Conservation (phyloP, 768 basidiomycete species). For the Hygrophorus pudorinus region DNA sequence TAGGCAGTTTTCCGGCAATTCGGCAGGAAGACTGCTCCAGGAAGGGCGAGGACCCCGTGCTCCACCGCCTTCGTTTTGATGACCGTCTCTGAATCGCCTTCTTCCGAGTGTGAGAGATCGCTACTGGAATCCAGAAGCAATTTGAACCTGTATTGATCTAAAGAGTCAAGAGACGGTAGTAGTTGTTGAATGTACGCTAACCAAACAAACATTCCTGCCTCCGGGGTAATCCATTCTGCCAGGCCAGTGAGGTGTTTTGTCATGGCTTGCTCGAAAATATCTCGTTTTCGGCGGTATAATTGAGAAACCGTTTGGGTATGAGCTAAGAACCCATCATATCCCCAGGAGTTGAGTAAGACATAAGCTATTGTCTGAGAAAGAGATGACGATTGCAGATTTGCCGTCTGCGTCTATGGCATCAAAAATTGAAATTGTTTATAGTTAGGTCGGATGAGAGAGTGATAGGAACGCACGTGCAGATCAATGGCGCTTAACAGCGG, state of each 20-base stretch:
- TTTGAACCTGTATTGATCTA: conserved; percentile 47
- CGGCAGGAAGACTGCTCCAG: conserved; percentile 77
- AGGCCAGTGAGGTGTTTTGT: conserved; percentile 67
- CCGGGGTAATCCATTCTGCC: conserved; percentile 62
- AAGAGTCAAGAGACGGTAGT: not conserved
- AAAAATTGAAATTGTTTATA: conserved; percentile 4
- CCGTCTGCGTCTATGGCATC: conserved; percentile 43
- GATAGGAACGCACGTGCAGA: conserved; percentile 39
- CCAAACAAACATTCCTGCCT: conserved; percentile 90
- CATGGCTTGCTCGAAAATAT: conserved; percentile 71
- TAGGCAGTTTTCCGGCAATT: conserved; percentile 58
- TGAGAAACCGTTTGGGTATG: conserved; percentile 63
- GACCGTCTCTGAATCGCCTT: conserved; percentile 61
- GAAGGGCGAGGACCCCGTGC: conserved; percentile 81
- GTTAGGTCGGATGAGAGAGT: conserved; percentile 5
- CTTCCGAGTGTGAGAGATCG: conserved; percentile 14
- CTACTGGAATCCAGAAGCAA: conserved; percentile 31
- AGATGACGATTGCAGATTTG: conserved; percentile 58
- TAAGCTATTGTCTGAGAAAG: conserved; percentile 54
- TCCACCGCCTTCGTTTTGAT: conserved; percentile 70
- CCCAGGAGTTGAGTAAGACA: conserved; percentile 60
- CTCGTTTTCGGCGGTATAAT: conserved; percentile 66
- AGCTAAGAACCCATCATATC: conserved; percentile 58
- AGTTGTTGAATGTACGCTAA: conserved; percentile 24
- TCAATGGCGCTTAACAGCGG: conserved; percentile 61